Percentiles rank a stretch among this genome's conserved stretches.
Evolutionary conservation across 1,284 basidiomycete genomes (phyloP).

Genomic region (Flammula alnicola): DNA sequence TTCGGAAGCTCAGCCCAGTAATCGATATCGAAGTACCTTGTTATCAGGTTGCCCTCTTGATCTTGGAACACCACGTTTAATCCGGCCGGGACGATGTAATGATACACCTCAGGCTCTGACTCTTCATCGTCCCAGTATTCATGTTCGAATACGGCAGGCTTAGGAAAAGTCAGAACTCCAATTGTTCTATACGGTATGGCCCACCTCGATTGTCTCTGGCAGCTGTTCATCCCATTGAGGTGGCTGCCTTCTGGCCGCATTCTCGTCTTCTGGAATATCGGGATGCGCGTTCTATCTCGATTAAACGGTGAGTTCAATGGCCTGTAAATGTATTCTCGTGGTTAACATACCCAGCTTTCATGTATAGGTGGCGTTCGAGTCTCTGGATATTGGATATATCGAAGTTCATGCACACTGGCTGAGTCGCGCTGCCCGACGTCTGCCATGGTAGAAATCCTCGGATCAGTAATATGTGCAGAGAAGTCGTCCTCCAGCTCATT

Average conservation of each 20-base stretch:
- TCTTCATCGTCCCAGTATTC: constrained; percentile 32
- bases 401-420: constrained; percentile 9
- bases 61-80: constrained; percentile 73
- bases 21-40: constrained; percentile 47
- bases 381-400: constrained; percentile 13
- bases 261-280: constrained; percentile 4
- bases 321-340: neutral
- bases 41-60: constrained; percentile 66
- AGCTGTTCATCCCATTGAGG: constrained; percentile 1
- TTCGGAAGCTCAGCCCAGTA: too few relatives aligned
- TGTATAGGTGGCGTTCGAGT: constrained; percentile 2
- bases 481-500: constrained; percentile 3
- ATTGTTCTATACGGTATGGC: neutral
- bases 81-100: constrained; percentile 69
- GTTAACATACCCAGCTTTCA: constrained; percentile 15
- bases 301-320: neutral
- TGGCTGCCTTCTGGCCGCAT: constrained; percentile 12
- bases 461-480: constrained; percentile 1
- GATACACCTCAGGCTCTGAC: constrained; percentile 45
- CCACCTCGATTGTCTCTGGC: constrained; percentile 23
- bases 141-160: constrained; percentile 18
- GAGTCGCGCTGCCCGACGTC: constrained; percentile 3
- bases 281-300: neutral
- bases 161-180: neutral
- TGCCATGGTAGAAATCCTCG: constrained; percentile 12